phyloP scores from a whole-genome alignment of 164 flowering plant species.

The Vitis labrusca region DNA sequence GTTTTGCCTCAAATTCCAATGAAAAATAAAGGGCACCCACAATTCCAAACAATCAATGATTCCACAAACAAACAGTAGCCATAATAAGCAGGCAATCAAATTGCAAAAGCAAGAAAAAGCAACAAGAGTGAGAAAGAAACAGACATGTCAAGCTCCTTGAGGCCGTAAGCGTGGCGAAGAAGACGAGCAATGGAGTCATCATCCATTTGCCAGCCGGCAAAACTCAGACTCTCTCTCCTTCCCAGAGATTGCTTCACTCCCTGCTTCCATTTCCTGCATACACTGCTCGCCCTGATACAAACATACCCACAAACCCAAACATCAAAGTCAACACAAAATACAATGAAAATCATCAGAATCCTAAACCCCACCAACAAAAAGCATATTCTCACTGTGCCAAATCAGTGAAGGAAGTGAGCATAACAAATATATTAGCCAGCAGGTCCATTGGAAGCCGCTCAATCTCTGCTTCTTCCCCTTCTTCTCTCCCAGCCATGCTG shows the following conservation, averaged over 20 bases:
- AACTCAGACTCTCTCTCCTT: constrained; percentile 63
- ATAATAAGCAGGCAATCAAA: neutral
- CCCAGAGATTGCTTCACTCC: constrained; percentile 80
- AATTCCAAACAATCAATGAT: too few relatives aligned
- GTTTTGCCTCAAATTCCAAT: too few relatives aligned
- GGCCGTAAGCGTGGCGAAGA: constrained; percentile 59
- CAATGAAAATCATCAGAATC: neutral
- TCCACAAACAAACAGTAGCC: too few relatives aligned
- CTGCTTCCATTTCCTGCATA: constrained; percentile 84
- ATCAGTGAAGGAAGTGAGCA: constrained; percentile 61
- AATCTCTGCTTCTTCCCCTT: constrained; percentile 42
- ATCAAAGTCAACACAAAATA: neutral
- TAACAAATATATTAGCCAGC: constrained; percentile 54
- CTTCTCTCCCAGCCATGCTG: neutral
- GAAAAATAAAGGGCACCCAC: too few relatives aligned
- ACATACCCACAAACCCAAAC: constrained; percentile 3
- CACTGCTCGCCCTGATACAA: constrained; percentile 51
- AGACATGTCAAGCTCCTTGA: constrained; percentile 93
- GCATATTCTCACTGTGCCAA: constrained; percentile 59
- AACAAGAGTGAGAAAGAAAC: constrained; percentile 4
- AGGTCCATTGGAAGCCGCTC: constrained; percentile 70
- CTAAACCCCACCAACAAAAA: neutral
- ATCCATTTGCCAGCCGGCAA: constrained; percentile 88
- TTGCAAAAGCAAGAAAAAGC: neutral
- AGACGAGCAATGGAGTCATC: constrained; percentile 83